Percentiles rank a stretch among this genome's conserved stretches.
Evolutionary conservation across 345 rosid genomes (phyloP).

Genomic region (Pugionium cornutum): DNA sequence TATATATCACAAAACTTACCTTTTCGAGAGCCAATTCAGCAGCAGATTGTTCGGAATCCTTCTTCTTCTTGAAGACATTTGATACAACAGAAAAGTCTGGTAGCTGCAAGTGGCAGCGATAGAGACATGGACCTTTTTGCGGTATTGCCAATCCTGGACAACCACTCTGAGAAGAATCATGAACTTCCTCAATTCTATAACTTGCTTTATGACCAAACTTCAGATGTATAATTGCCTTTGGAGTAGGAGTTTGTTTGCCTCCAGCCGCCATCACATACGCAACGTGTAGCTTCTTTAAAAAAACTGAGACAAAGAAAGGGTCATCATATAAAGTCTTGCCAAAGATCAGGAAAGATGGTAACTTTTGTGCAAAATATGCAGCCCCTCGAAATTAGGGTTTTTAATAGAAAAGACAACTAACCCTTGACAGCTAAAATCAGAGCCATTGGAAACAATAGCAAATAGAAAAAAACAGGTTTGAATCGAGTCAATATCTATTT

Average conservation of each 20-base stretch:
- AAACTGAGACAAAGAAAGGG: constrained; percentile 28
- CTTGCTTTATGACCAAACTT: constrained; percentile 68
- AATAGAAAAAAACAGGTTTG: too few species aligned
- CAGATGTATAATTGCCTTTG: constrained; percentile 80
- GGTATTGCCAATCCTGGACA: constrained; percentile 85
- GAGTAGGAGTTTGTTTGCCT: constrained; percentile 53
- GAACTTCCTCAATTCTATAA: constrained; percentile 69
- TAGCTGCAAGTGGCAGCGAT: constrained; percentile 76
- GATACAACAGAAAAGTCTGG: constrained; percentile 71
- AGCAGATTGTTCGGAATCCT: constrained; percentile 93
- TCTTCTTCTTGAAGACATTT: constrained; percentile 64
- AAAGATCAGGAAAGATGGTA: constrained; percentile 9
- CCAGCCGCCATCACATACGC: constrained; percentile 37
- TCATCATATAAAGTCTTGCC: neutral
- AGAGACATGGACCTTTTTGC: constrained; percentile 74
- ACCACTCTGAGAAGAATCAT: constrained; percentile 57
- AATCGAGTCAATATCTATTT: too few species aligned
- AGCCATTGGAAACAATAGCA: too few species aligned
- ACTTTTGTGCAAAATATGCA: too few species aligned
- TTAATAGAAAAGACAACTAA: neutral
- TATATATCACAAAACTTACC: constrained; percentile 43
- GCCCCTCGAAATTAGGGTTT: constrained; percentile 2
- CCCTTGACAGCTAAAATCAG: too few species aligned
- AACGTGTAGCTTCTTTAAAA: constrained; percentile 24
- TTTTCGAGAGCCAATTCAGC: constrained; percentile 80